Evolutionary conservation across 768 basidiomycete genomes (phyloP).

Genomic region (Pseudohyphozyma bogoriensis): DNA sequence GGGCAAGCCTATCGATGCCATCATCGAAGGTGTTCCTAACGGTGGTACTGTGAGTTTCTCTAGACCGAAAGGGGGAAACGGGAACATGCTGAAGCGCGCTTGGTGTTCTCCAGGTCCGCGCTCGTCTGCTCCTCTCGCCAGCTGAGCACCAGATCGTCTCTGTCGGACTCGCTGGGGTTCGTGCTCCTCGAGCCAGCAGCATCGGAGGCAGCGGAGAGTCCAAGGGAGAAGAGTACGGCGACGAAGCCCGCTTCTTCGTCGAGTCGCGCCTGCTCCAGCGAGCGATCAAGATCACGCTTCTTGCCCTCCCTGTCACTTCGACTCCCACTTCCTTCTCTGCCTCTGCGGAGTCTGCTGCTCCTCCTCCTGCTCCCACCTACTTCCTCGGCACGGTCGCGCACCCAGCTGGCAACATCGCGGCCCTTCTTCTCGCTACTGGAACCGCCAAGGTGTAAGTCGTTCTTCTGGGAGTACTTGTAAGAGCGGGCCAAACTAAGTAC

Average conservation of each 20-base stretch:
- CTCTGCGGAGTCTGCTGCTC: constrained; percentile 39
- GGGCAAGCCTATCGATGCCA: constrained; percentile 76
- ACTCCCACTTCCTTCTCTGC: constrained; percentile 40
- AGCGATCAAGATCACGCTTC: constrained; percentile 60
- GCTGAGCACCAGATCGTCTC: constrained; percentile 85
- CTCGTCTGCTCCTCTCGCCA: constrained; percentile 75
- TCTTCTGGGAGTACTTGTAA: no score
- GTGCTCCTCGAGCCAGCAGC: constrained; percentile 55
- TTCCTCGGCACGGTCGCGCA: constrained; percentile 87
- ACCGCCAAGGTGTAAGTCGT: constrained; percentile 79
- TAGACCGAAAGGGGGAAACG: no score
- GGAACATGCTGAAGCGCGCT: no score
- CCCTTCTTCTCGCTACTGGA: constrained; percentile 71
- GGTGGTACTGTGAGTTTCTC: constrained; percentile 81
- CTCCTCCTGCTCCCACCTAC: constrained; percentile 56
- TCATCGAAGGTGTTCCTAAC: constrained; percentile 89
- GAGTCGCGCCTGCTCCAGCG: constrained; percentile 75
- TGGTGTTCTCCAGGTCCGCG: no score
- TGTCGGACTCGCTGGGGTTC: constrained; percentile 63
- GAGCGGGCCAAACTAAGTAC: no score
- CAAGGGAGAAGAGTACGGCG: constrained; percentile 54
- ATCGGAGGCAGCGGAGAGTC: constrained; percentile 40
- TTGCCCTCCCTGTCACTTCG: constrained; percentile 67
- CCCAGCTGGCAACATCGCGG: constrained; percentile 88
- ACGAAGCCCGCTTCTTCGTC: constrained; percentile 84